Evolutionary conservation across 1,284 basidiomycete genomes (phyloP).

Genomic region (Athelia psychrophila): DNA sequence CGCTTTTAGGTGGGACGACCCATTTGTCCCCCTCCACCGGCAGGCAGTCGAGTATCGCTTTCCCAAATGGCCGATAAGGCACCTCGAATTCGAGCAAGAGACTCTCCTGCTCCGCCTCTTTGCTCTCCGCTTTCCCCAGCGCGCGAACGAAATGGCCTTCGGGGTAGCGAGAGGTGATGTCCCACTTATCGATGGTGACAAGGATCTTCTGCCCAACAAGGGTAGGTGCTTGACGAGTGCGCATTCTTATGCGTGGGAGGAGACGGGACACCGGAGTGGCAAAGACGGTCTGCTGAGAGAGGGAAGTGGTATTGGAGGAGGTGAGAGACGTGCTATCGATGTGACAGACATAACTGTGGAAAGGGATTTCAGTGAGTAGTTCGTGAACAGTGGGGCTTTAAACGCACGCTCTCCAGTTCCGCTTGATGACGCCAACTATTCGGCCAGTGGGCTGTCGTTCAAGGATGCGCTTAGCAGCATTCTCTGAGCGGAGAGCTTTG

Average conservation of each 20-base stretch:
- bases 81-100: slow-evolving; percentile 95
- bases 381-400: no score
- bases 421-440: slow-evolving; percentile 89
- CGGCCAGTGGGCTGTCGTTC: slow-evolving; percentile 89
- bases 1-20: slow-evolving; percentile 85
- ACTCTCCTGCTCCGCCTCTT: slow-evolving; percentile 96
- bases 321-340: slow-evolving; percentile 89
- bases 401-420: slow-evolving; percentile 92
- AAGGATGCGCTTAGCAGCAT: slow-evolving; percentile 35
- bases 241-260: slow-evolving; percentile 91
- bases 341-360: slow-evolving; percentile 86
- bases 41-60: slow-evolving; percentile 90
- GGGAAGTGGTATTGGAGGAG: slow-evolving; percentile 74
- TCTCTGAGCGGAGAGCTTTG: slow-evolving; percentile 39
- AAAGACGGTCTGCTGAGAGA: slow-evolving; percentile 91
- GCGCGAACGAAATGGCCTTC: slow-evolving; percentile 97
- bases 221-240: slow-evolving; percentile 90
- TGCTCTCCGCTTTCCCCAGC: slow-evolving; percentile 88
- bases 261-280: slow-evolving; percentile 92
- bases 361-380: slow-evolving; percentile 5
- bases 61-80: slow-evolving; percentile 95
- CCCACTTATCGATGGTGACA: slow-evolving; percentile 94
- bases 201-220: slow-evolving; percentile 95
- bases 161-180: slow-evolving; percentile 84
- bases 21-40: slow-evolving; percentile 90